Base-by-base conservation (phyloP, 2,329 filamentous ascomycete species). In the Microascus cirrosus region DNA sequence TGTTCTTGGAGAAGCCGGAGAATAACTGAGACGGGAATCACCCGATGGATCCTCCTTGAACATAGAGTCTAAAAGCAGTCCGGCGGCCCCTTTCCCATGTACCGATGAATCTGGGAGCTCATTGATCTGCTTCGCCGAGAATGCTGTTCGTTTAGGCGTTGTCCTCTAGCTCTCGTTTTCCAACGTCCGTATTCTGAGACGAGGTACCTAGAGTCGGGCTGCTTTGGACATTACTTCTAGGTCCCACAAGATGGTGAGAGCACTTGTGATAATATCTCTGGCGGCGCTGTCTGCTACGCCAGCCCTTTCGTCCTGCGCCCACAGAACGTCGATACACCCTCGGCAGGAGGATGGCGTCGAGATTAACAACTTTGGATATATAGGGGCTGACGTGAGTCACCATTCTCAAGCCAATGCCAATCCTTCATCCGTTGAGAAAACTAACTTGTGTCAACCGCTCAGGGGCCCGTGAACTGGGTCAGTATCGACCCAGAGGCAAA, bases 391-490 rank as follows among this genome's bases (percentile, higher is more conserved):
- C 42, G 54, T 55, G 42, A 42, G 54, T 54, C 34, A 10, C 53
- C 2, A 54, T n/a, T 28, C 13, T 53, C 22, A 24, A 39, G 25
- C 6, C 4, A 22, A n/a, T 39, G 18, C 36, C 36, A 13, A 42
- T 13, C 36, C 18, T 32, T 32, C 28, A 32, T 8, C 28, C 28
- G 28, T n/a, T 32, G 28, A 32, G 28, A 8, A 32, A 32, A 8
- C 28, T 51, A 34, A 56, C 8, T 32, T 32, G 28, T 4, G 28
- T 4, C 28, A 39, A 34, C 39, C 3, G 10, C 36, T 42, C 36
- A 69, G 50, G 79, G 80, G 4, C 80, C 80, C 1, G 67, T 79
- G 58, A 78, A 77, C 67, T 83, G 80, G 80, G 72, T 75, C 36
- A 68, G 68, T 4, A 69, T 82, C 32, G 67, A 72, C 54, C 69